phyloP scores from a whole-genome alignment of 345 rosid species.

The Alliaria petiolata region DNA sequence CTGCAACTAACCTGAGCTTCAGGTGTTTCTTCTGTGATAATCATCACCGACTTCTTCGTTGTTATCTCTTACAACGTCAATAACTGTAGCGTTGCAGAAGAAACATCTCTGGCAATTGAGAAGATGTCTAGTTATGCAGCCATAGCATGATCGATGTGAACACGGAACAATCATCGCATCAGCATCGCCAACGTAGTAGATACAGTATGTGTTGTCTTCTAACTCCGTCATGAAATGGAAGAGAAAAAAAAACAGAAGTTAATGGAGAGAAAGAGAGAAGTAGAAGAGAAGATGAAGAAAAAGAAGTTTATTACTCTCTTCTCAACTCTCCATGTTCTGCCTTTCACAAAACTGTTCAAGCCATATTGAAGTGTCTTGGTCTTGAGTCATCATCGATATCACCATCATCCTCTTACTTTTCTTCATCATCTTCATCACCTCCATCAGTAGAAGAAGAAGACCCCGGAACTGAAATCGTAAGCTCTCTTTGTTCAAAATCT shows the following conservation, averaged over 20 bases:
- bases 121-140: conserved; percentile 95
- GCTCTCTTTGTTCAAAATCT: conserved; percentile 5
- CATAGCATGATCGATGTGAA: conserved; percentile 79
- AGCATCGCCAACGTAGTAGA: conserved; percentile 64
- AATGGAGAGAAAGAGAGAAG: conserved; percentile 24
- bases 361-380: conserved; percentile 29
- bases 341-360: conserved; percentile 21
- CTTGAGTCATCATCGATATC: conserved; percentile 12
- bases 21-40: conserved; percentile 7
- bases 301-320: conserved; percentile 20
- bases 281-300: conserved; percentile 19
- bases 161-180: conserved; percentile 77
- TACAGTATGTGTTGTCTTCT: conserved; percentile 74
- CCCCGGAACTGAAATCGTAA: conserved; percentile 12
- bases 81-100: conserved; percentile 85
- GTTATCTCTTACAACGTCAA: conserved; percentile 43
- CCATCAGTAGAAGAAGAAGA: conserved; percentile 9
- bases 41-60: conserved; percentile 1
- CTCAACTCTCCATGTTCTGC: conserved; percentile 28
- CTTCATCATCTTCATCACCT: conserved; percentile 8
- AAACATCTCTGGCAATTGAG: conserved; percentile 88
- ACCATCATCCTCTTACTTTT: too few relatives aligned
- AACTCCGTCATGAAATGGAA: conserved; percentile 36
- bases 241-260: conserved; percentile 20
- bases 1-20: too few relatives aligned